These are phyloP conservation scores for Lentinula detonsa DNA, from an alignment of 768 basidiomycete species.

Conservation along the genomic window DNA sequence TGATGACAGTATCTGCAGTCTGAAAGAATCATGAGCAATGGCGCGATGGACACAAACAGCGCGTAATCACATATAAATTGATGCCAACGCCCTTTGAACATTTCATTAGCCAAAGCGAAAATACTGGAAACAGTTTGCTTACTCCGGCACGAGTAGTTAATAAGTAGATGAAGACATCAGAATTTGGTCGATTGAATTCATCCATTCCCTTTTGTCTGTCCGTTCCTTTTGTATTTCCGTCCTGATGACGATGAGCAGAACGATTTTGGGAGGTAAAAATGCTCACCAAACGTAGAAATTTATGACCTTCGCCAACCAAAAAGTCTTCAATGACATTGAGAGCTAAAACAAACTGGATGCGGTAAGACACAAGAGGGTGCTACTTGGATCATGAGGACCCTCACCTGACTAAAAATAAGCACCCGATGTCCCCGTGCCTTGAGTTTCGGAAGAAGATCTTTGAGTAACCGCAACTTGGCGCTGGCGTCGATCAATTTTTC, in stretches of 20 bases:
- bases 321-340: constrained; percentile 89
- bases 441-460: constrained; percentile 73
- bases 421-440: constrained; percentile 84
- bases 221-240: constrained; percentile 81
- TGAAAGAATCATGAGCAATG: constrained; percentile 40
- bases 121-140: constrained; percentile 12
- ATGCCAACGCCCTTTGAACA: constrained; percentile 70
- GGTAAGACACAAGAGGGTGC: not conserved
- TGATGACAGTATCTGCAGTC: constrained; percentile 90
- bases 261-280: not conserved
- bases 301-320: constrained; percentile 71
- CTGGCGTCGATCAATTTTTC: constrained; percentile 78
- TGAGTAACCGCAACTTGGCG: constrained; percentile 79
- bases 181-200: constrained; percentile 82
- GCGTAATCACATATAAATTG: constrained; percentile 54
- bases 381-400: constrained; percentile 10
- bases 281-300: constrained; percentile 68
- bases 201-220: constrained; percentile 95
- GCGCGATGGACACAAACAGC: constrained; percentile 13
- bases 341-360: constrained; percentile 73
- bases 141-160: constrained; percentile 88
- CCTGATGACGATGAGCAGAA: constrained; percentile 36
- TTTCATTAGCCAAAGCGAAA: not conserved
- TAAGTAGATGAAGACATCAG: constrained; percentile 87
- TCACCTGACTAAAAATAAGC: constrained; percentile 86